phyloP scores from a whole-genome alignment of 768 basidiomycete genomes.

The Leccinum olivaceopallidum region DNA sequence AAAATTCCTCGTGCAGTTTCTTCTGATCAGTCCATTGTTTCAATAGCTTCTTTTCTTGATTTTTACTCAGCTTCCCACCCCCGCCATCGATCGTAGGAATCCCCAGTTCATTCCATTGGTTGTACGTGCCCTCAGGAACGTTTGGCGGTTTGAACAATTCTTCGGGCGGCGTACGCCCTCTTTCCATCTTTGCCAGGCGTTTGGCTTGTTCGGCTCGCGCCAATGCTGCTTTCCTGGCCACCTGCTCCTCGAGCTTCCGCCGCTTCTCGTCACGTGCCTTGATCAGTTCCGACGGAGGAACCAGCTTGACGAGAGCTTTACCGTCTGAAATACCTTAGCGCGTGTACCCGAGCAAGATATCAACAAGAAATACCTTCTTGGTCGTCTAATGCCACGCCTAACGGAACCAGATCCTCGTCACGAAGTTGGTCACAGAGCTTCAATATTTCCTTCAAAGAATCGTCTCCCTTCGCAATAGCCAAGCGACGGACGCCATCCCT shows the following conservation, averaged over 20 bases:
- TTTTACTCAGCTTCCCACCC: conserved; percentile 86
- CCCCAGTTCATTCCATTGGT: conserved; percentile 83
- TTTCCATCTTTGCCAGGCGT: conserved; percentile 78
- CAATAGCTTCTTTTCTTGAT: conserved; percentile 67
- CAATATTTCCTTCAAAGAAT: conserved; percentile 76
- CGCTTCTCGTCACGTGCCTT: conserved; percentile 88
- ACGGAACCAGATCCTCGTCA: conserved; percentile 86
- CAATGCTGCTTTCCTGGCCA: conserved; percentile 70
- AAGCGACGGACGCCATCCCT: conserved; percentile 84
- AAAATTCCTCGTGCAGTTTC: conserved; percentile 79
- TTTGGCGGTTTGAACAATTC: conserved; percentile 87
- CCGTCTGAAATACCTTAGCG: conserved; percentile 58
- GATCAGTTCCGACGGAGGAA: conserved; percentile 78
- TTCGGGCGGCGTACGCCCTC: conserved; percentile 69
- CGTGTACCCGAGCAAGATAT: neutral
- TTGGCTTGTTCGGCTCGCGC: conserved; percentile 67
- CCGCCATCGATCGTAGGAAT: conserved; percentile 82
- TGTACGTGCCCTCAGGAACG: conserved; percentile 68
- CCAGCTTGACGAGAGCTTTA: conserved; percentile 92
- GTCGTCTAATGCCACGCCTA: conserved; percentile 96
- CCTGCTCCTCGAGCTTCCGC: conserved; percentile 70
- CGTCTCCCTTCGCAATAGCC: conserved; percentile 70
- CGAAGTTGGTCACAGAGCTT: conserved; percentile 87
- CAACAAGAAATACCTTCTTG: conserved; percentile 68
- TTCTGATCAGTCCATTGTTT: conserved; percentile 76